Evolutionary conservation across 306 rosid genomes (phyloP).

Genomic region (Chamaecrista fasciculata): DNA sequence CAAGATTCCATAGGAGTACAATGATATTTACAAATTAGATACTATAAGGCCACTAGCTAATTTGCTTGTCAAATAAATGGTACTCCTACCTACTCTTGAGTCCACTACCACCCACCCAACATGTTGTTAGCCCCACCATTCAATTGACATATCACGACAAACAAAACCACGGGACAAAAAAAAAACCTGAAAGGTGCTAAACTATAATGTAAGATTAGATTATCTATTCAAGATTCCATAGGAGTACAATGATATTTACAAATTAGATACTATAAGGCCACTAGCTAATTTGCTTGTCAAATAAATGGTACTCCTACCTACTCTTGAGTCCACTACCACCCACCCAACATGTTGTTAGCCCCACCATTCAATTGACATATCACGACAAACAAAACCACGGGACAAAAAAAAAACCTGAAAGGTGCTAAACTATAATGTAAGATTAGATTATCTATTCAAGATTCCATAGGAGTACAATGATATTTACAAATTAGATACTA

Average conservation of each 20-base stretch:
- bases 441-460: too few relatives aligned
- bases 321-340: neutral
- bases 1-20: neutral
- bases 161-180: neutral
- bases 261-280: neutral
- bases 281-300: neutral
- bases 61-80: neutral
- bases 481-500: too few relatives aligned
- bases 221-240: neutral
- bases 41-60: neutral
- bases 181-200: neutral
- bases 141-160: constrained; percentile 11
- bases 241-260: neutral
- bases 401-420: neutral
- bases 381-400: neutral
- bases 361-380: constrained; percentile 26
- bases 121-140: constrained; percentile 23
- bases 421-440: too few relatives aligned
- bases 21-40: neutral
- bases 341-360: constrained; percentile 9
- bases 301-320: neutral
- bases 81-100: neutral
- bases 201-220: neutral
- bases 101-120: constrained; percentile 7
- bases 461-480: too few relatives aligned